phyloP scores from a whole-genome alignment of 306 rosid species.

The Cucurbita maxima region DNA sequence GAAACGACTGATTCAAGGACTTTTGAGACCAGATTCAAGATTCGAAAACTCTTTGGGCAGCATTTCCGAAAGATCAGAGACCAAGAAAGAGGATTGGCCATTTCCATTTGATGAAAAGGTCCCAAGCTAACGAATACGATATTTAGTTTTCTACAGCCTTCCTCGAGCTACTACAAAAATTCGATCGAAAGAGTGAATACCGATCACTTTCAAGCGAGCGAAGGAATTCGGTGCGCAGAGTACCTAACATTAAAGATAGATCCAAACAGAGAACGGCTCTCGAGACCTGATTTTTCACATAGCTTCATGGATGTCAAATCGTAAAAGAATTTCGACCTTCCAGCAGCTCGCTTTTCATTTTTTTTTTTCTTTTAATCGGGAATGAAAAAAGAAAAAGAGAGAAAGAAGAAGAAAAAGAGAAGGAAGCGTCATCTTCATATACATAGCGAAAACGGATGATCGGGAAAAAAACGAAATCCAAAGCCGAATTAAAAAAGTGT shows the following conservation, averaged over 20 bases:
- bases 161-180: not conserved
- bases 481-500: not conserved
- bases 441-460: not conserved
- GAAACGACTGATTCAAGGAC: not conserved
- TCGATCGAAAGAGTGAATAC: not conserved
- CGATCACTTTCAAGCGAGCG: not conserved
- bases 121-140: not conserved
- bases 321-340: not conserved
- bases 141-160: not conserved
- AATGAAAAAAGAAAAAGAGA: not conserved
- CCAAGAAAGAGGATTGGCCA: not conserved
- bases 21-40: not conserved
- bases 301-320: not conserved
- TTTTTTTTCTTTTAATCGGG: not conserved
- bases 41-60: not conserved
- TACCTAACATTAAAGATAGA: not conserved
- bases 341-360: not conserved
- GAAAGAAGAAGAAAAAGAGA: not conserved
- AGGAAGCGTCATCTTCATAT: not conserved
- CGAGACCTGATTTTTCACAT: not conserved
- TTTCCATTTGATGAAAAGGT: not conserved
- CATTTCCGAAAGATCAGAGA: not conserved
- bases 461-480: not conserved
- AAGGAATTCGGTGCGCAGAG: not conserved
- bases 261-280: not conserved